Conservation (phyloP, 192 early-diverging fungal genomes). For the Rhizoclosmatium sp. region DNA sequence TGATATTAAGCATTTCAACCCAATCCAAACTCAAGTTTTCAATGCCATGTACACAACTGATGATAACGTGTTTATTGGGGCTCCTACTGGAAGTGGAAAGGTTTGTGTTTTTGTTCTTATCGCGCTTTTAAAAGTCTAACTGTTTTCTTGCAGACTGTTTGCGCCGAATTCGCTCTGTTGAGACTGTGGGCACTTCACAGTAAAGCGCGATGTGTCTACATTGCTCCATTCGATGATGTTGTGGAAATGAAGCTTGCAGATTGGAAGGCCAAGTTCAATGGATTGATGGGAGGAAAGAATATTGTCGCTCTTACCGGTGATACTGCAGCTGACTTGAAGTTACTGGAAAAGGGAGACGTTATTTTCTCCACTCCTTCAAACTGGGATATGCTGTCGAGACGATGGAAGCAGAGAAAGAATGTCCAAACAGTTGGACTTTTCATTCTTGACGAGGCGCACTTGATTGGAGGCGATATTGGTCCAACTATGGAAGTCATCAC, state of each 20-base stretch:
- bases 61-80: constrained; percentile 91
- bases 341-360: constrained; percentile 91
- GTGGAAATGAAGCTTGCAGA: constrained; percentile 77
- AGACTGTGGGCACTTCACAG: constrained; percentile 78
- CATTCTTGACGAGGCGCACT: constrained; percentile 93
- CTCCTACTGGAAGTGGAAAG: constrained; percentile 94
- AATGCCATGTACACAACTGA: constrained; percentile 86
- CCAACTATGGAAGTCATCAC: constrained; percentile 94
- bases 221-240: constrained; percentile 89
- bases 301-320: constrained; percentile 92
- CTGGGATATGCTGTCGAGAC: constrained; percentile 94
- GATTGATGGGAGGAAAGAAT: constrained; percentile 84
- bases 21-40: constrained; percentile 96
- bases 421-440: constrained; percentile 90
- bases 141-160: constrained; percentile 68
- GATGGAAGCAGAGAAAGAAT: constrained; percentile 95
- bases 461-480: constrained; percentile 90
- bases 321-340: constrained; percentile 85
- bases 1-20: constrained; percentile 80
- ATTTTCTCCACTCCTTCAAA: constrained; percentile 87
- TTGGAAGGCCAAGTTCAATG: constrained; percentile 85
- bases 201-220: constrained; percentile 81
- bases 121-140: constrained; percentile 8
- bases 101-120: constrained; percentile 23
- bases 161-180: constrained; percentile 94